phyloP scores from a whole-genome alignment of 805 yeast species.

The Saccharomycopsis sp. region DNA sequence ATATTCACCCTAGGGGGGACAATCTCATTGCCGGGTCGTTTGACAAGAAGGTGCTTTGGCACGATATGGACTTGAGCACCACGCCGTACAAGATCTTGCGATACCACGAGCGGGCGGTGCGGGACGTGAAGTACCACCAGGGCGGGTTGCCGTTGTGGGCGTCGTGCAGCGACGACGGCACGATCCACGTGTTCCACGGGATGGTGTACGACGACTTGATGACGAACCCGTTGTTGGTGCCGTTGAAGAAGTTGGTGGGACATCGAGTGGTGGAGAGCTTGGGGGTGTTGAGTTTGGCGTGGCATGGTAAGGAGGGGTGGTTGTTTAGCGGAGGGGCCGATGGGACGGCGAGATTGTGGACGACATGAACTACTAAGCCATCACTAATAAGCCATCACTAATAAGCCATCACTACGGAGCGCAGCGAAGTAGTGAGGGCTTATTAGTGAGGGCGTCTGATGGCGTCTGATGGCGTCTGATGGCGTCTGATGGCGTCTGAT shows the following conservation, averaged over 20 bases:
- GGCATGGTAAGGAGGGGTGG: conserved; percentile 99
- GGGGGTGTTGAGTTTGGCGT: conserved; percentile 78
- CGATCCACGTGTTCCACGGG: conserved; percentile 89
- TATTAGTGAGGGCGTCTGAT: too few species aligned
- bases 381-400: too few species aligned
- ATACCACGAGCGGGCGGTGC: conserved; percentile 91
- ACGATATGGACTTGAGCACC: conserved; percentile 78
- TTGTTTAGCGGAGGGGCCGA: conserved; percentile 96
- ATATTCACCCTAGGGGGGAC: conserved; percentile 94
- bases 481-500: too few species aligned
- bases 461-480: too few species aligned
- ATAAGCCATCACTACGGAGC: too few species aligned
- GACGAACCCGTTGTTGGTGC: conserved; percentile 93
- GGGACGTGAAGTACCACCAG: conserved; percentile 81
- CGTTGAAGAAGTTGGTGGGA: conserved; percentile 87
- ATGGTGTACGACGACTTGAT: conserved; percentile 91
- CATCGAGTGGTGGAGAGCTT: conserved; percentile 71
- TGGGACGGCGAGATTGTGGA: conserved; percentile 93
- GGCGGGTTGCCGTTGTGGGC: conserved; percentile 82
- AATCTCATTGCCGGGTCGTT: conserved; percentile 85
- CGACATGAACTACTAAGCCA: too few species aligned
- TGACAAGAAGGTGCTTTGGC: conserved; percentile 96
- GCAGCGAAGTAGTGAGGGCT: too few species aligned
- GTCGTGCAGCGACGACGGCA: conserved; percentile 92
- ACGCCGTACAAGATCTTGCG: conserved; percentile 94